Evolutionary conservation across 176 grass and related monocot genomes (phyloP), one percentile per base, ranked within the genome.

Genomic region (Rhynchospora tenuis): DNA sequence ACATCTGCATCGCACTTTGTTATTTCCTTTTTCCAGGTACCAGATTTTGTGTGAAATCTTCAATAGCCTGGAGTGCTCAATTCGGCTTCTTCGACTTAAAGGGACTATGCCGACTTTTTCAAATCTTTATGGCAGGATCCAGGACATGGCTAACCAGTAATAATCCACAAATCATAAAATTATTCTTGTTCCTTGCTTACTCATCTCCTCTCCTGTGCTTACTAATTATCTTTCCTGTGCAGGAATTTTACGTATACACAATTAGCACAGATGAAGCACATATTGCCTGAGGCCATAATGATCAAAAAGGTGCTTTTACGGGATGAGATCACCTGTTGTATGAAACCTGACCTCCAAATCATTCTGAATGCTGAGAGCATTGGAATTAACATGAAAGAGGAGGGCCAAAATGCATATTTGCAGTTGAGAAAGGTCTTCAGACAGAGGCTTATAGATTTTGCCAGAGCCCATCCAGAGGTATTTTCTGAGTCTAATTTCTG

Each of bases 281-380:
- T 93, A 71, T 88, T 98, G 82, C 90, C 92, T 0, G 92, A 94
- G 82, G 87, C 89, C 5, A 91, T 98, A 79, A 72, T 85, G 9
- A 72, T 93, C 76, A 94, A 94, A 10, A 98, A 93, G 57, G 87
- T 94, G 57, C 87, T 91, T 84, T 42, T 89, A 76, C 87, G 79
- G 1, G 95, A 98, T 2, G 89, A 94, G 56, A 84, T 22, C 14
- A 94, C 94, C 44, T 94, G 90, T 72, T 94, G 94, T 20, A 91
- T 97, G 94, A 94, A 89, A 71, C 90, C 94, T 0, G 92, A 92
- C 73, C 94, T 94, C 55, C 94, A 94, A 75, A 88, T 94, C n/a
- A 92, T 60, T 58, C 68, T 97, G 26, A 81, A 88, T 9, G 85
- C 83, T 38, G 88, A 85, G 52, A 73, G 87, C 0, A 51, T 91